These are phyloP conservation scores for Trametes cubensis DNA, from an alignment of 768 basidiomycete species.

Conservation along the genomic window DNA sequence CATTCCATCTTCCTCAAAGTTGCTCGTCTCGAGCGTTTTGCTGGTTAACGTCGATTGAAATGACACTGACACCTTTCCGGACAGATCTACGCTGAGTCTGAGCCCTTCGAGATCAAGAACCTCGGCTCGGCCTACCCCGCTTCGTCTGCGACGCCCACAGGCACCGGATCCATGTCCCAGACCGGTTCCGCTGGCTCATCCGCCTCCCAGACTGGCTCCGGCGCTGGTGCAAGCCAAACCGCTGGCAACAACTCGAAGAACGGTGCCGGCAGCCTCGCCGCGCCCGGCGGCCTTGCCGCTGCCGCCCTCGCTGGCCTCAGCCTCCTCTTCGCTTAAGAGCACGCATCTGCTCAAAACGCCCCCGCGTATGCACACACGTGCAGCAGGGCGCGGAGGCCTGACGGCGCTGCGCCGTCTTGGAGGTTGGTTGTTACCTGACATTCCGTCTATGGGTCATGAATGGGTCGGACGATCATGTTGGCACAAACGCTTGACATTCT, in stretches of 20 bases:
- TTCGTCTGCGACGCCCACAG: conserved; percentile 38
- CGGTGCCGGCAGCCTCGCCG: conserved; percentile 23
- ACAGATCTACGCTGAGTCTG: conserved; percentile 59
- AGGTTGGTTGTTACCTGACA: not conserved
- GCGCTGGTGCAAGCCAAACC: conserved; percentile 17
- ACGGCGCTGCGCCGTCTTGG: too few relatives aligned
- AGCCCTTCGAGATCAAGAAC: conserved; percentile 63
- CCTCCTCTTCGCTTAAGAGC: conserved; percentile 26
- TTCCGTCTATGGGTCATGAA: too few relatives aligned
- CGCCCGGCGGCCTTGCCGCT: conserved; percentile 25
- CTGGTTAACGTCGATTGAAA: not conserved
- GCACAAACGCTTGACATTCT: conserved; percentile 1
- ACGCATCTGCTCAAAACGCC: not conserved
- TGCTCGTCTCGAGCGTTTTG: not conserved
- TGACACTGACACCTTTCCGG: not conserved
- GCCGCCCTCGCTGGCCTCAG: conserved; percentile 29
- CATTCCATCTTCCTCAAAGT: not conserved
- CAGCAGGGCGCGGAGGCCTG: not conserved
- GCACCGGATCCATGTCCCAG: conserved; percentile 27
- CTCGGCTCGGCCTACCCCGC: conserved; percentile 55
- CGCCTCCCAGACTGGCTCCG: conserved; percentile 28
- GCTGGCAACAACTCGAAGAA: conserved; percentile 4
- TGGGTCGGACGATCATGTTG: not conserved
- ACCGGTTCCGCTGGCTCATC: conserved; percentile 28
- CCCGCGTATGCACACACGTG: too few relatives aligned